These are phyloP conservation scores for Plenodomus tracheiphilus DNA, from an alignment of 2,329 filamentous ascomycete species.

Conservation along the genomic window DNA sequence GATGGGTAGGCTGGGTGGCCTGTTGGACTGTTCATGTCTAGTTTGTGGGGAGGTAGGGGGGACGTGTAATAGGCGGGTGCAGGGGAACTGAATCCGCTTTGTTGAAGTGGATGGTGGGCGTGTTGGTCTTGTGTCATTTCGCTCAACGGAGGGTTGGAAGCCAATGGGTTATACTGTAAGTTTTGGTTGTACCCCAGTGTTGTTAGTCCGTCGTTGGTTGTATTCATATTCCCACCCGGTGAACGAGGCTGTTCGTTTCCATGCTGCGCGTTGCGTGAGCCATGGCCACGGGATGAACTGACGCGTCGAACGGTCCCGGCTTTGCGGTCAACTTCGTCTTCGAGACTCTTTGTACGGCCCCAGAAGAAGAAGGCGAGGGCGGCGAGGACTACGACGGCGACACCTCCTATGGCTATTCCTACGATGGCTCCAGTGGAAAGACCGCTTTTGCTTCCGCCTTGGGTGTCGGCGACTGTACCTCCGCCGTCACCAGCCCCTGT, in stretches of 20 bases:
- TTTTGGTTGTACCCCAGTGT: conserved; percentile 1
- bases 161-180: background rate
- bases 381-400: conserved; percentile 21
- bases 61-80: background rate
- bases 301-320: conserved; percentile 10
- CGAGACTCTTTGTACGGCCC: conserved; percentile 23
- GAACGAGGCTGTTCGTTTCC: too few species aligned
- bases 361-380: conserved; percentile 34
- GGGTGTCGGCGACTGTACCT: background rate
- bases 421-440: conserved; percentile 47
- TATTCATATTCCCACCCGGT: background rate
- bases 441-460: background rate
- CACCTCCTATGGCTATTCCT: conserved; percentile 62
- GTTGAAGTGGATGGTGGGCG: background rate
- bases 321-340: conserved; percentile 28
- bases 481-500: conserved; percentile 2
- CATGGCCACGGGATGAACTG: background rate
- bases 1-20: conserved; percentile 2
- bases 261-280: background rate
- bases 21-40: conserved; percentile 2
- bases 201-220: background rate
- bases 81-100: background rate
- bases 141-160: background rate
- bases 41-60: background rate
- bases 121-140: background rate